A percentile compares a stretch with the other conserved stretches of the same genome.
These are phyloP conservation scores for Naganishia albida DNA, from an alignment of 1,284 basidiomycete species.

Conservation along the genomic window DNA sequence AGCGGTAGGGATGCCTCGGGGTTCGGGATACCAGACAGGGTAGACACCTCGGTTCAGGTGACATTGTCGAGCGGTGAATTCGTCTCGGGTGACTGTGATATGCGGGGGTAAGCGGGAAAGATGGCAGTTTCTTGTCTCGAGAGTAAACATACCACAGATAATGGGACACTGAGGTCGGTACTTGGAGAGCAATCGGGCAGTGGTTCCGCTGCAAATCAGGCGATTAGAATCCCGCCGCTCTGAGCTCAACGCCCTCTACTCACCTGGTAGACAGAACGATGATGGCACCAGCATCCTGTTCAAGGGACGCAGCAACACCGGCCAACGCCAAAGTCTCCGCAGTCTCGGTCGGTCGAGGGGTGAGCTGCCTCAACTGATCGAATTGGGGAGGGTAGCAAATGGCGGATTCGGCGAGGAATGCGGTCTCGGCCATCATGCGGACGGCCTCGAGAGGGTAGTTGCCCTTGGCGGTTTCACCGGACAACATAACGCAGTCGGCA, in stretches of 20 bases:
- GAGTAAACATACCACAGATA: conserved; percentile 72
- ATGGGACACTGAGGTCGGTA: conserved; percentile 94
- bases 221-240: not conserved
- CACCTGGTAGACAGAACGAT: conserved; percentile 83
- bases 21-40: conserved; percentile 91
- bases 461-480: conserved; percentile 96
- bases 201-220: conserved; percentile 64
- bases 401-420: conserved; percentile 87
- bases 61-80: conserved; percentile 93
- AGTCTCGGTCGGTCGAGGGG: conserved; percentile 83
- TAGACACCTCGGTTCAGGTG: conserved; percentile 97
- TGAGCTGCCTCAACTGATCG: conserved; percentile 78
- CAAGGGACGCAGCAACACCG: conserved; percentile 88
- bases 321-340: conserved; percentile 92
- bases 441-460: conserved; percentile 91
- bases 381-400: conserved; percentile 91
- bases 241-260: not conserved
- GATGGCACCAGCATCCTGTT: conserved; percentile 91
- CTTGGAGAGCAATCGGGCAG: conserved; percentile 94
- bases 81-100: conserved; percentile 82
- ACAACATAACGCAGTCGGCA: conserved; percentile 97
- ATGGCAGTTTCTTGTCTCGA: not conserved
- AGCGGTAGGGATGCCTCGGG: conserved; percentile 77
- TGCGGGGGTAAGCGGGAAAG: conserved; percentile 8
- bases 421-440: conserved; percentile 98